Evolutionary conservation across 495 filamentous ascomycete species (phyloP), one percentile per base, ranked within the genome.

Genomic region (Polyplosphaeria fusca): DNA sequence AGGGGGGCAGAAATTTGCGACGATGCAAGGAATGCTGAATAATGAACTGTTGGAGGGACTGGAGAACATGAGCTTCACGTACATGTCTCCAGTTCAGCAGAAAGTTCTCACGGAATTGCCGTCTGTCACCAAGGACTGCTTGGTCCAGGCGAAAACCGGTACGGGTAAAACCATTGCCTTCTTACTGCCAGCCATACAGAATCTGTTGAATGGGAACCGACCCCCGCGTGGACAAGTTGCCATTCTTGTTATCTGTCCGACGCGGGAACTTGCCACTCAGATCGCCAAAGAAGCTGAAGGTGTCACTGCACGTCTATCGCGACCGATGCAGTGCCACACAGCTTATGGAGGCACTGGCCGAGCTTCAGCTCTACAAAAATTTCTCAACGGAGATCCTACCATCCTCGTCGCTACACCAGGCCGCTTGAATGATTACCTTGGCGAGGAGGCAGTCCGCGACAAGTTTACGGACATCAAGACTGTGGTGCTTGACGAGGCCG

Each of bases 401-500:
- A 73, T 86, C 51, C 70, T 86, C 19, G 77, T 86, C 43, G 82
- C 78, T 3, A 86, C 83, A 2, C 83, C 84, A 0, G 84, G 83
- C 24, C 78, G 84, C 28, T 72, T 87, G 12, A 76, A 77, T 27
- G 83, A 87, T 54, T 81, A 85, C 60, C 71, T 87, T 3, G 71
- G 71, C 39, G 77, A 83, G 45, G 63, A 67, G 20, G 41, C 52
- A 22, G 68, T 79, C 0, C 72, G 68, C 9, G 56, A 71, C 38
- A 73, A 68, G 54, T 73, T 84, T 46, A 50, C 66, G 3, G 64
- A 77, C 52, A 72, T 85, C 41, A 73, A 81, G 61, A 85, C 83
- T 0, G 63, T 86, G 1, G 74, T 87, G 16, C 65, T 87, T 18
- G 84, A 87, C 65, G 84, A 87, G 70, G 84, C 84, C 14, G 84